A percentile compares a stretch with the other conserved stretches of the same genome.
These are phyloP conservation scores for Fomitopsis schrenkii DNA, from an alignment of 1,284 basidiomycete species.

Conservation along the genomic window DNA sequence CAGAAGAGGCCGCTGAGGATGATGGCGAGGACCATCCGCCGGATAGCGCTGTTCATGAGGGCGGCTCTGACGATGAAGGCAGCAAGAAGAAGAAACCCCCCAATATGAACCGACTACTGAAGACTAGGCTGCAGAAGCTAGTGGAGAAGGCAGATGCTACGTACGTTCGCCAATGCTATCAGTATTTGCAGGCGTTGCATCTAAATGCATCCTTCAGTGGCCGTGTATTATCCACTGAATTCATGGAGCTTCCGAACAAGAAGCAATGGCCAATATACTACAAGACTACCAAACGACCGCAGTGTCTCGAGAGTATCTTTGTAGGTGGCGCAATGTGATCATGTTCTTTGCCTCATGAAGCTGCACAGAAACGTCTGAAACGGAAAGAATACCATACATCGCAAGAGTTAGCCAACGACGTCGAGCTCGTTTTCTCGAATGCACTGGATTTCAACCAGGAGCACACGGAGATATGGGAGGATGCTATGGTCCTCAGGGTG, in stretches of 20 bases:
- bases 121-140: constrained; percentile 63
- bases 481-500: constrained; percentile 62
- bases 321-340: constrained; percentile 38
- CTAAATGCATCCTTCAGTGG: neutral
- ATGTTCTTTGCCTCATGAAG: neutral
- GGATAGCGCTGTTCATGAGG: constrained; percentile 25
- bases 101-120: constrained; percentile 59
- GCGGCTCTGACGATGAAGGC: constrained; percentile 36
- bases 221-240: no score
- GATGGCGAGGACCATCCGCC: constrained; percentile 34
- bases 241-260: constrained; percentile 74
- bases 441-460: constrained; percentile 81
- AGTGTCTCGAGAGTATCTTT: constrained; percentile 77
- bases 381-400: constrained; percentile 66
- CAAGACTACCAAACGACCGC: constrained; percentile 77
- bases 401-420: constrained; percentile 77
- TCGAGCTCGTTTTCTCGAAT: constrained; percentile 90
- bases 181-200: neutral
- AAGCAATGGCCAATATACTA: constrained; percentile 86
- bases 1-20: constrained; percentile 33
- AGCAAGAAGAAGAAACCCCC: constrained; percentile 55
- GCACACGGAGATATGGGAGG: constrained; percentile 72
- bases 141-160: constrained; percentile 62
- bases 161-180: constrained; percentile 34
- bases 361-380: constrained; percentile 65